Evolutionary conservation across 2,329 filamentous ascomycete species (phyloP).

Genomic region (Drechslerella dactyloides): DNA sequence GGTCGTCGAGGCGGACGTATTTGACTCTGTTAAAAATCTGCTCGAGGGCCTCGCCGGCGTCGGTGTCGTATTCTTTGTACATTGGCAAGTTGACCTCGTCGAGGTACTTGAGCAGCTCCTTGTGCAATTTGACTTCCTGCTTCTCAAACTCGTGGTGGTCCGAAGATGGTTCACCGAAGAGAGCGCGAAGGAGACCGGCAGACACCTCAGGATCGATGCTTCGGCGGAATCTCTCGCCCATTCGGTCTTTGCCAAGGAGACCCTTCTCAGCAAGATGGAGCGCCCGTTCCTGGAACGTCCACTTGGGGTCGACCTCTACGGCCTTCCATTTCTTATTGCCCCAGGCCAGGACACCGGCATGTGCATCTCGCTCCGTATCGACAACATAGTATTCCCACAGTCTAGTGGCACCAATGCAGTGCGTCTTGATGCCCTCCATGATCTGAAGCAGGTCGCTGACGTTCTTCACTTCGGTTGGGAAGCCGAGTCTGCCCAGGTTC

Average conservation of each 20-base stretch:
- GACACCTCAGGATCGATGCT: conserved; percentile 71
- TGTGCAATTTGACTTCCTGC: conserved; percentile 64
- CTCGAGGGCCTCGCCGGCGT: conserved; percentile 81
- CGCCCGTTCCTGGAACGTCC: conserved; percentile 63
- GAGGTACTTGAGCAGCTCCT: conserved; percentile 67
- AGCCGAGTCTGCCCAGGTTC: conserved; percentile 69
- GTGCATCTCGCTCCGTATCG: conserved; percentile 75
- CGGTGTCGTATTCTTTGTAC: conserved; percentile 89
- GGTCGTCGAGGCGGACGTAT: conserved; percentile 88
- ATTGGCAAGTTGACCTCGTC: conserved; percentile 85
- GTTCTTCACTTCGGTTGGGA: conserved; percentile 75
- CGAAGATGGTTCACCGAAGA: conserved; percentile 72
- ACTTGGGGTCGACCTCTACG: conserved; percentile 57
- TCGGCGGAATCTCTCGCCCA: conserved; percentile 81
- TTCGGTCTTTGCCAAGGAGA: conserved; percentile 71
- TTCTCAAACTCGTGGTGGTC: conserved; percentile 62
- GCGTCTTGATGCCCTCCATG: conserved; percentile 81
- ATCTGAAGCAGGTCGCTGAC: conserved; percentile 76
- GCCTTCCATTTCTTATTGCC: conserved; percentile 65
- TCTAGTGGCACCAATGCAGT: conserved; percentile 76
- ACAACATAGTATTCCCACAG: conserved; percentile 95
- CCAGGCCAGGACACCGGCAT: conserved; percentile 76
- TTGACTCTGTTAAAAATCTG: conserved; percentile 94
- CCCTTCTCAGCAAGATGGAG: conserved; percentile 72
- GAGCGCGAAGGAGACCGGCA: conserved; percentile 70